Percentiles rank a stretch among this genome's conserved stretches.
phyloP scores from a whole-genome alignment of 163 green algal genomes.

The Trebouxia gelatinosa region DNA sequence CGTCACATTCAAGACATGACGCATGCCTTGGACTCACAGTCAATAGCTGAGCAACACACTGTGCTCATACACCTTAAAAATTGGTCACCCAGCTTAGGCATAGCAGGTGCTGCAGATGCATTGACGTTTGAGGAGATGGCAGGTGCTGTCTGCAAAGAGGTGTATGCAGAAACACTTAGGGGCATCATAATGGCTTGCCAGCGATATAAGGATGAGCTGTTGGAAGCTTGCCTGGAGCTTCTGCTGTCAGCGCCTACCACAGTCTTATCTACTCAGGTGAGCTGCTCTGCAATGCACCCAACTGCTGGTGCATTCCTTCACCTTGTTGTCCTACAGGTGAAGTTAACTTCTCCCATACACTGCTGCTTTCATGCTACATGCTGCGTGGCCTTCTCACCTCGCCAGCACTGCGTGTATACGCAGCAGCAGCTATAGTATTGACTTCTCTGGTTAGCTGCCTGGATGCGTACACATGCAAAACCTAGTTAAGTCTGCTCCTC shows the following conservation, averaged over 20 bases:
- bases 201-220: conserved; percentile 39
- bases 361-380: too few relatives aligned
- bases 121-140: neutral
- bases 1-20: neutral
- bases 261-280: conserved; percentile 14
- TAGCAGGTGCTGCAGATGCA: too few relatives aligned
- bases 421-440: too few relatives aligned
- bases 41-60: neutral
- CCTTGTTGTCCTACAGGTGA: neutral
- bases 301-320: neutral
- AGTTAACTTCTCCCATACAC: too few relatives aligned
- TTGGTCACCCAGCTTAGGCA: too few relatives aligned
- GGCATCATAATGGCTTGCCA: conserved; percentile 21
- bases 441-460: too few relatives aligned
- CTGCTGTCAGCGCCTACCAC: conserved; percentile 34
- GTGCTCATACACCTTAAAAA: too few relatives aligned
- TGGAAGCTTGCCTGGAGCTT: conserved; percentile 35
- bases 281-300: neutral
- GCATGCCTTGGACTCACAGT: neutral
- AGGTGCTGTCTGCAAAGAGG: neutral
- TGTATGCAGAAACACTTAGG: conserved; percentile 20
- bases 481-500: too few relatives aligned
- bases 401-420: too few relatives aligned
- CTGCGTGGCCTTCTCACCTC: too few relatives aligned
- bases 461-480: too few relatives aligned